phyloP scores from a whole-genome alignment of 2,329 filamentous ascomycete species.

The Ustulina deusta region DNA sequence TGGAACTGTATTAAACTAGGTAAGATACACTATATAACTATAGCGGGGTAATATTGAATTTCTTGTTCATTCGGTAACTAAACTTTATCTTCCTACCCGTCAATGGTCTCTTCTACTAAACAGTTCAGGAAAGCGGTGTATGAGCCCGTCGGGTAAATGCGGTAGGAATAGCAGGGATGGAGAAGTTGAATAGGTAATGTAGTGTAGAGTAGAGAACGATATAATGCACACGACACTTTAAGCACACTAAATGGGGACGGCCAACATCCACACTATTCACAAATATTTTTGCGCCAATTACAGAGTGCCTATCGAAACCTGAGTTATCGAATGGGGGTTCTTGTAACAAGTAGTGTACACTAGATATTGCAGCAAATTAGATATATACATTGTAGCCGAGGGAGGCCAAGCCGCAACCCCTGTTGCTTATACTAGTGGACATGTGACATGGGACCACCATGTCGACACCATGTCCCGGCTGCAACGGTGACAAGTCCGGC shows the following conservation, averaged over 20 bases:
- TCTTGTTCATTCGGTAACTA: no score
- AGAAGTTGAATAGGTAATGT: no score
- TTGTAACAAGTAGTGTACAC: constrained; percentile 6
- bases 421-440: constrained; percentile 8
- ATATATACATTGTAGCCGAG: constrained; percentile 3
- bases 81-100: no score
- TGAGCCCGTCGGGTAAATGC: no score
- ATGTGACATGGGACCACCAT: constrained; percentile 31
- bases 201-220: no score
- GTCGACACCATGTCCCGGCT: constrained; percentile 39
- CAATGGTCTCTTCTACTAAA: no score
- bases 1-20: no score
- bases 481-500: constrained; percentile 36
- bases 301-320: neutral
- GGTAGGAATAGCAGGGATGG: constrained; percentile 14
- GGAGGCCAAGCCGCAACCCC: constrained; percentile 19
- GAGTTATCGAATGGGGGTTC: neutral
- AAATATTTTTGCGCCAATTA: constrained; percentile 8
- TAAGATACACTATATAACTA: no score
- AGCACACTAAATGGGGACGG: neutral
- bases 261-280: neutral
- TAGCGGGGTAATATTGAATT: no score
- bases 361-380: neutral
- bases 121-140: no score
- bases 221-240: neutral